phyloP scores from a whole-genome alignment of 345 rosid species.

The Sonneratia caseolaris region DNA sequence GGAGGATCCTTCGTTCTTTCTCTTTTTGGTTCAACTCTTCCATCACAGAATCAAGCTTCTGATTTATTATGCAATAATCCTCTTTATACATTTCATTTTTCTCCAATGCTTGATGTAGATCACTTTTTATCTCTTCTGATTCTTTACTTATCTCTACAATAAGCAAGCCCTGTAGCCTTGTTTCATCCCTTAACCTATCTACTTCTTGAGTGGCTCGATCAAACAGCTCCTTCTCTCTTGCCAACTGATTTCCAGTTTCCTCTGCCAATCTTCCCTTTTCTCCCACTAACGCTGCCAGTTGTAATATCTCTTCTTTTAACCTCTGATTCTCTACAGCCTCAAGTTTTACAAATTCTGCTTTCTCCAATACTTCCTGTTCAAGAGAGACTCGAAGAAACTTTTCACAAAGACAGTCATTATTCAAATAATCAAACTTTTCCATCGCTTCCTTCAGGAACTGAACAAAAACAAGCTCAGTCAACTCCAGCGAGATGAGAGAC shows the following conservation, averaged over 20 bases:
- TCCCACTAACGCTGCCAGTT: conserved; percentile 19
- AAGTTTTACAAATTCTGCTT: conserved; percentile 30
- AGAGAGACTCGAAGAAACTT: conserved; percentile 17
- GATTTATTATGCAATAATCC: conserved; percentile 25
- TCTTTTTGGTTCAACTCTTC: conserved; percentile 23
- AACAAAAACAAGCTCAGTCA: conserved; percentile 27
- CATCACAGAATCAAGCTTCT: conserved; percentile 26
- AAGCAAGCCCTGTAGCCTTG: conserved; percentile 25
- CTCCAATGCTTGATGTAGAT: conserved; percentile 30
- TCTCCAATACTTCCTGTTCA: conserved; percentile 30
- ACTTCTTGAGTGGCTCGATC: conserved; percentile 33
- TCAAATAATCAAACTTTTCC: conserved; percentile 33
- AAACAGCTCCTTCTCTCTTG: conserved; percentile 30
- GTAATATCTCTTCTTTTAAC: conserved; percentile 28
- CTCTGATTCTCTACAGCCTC: conserved; percentile 43
- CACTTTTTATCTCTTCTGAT: conserved; percentile 16
- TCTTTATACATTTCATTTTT: conserved; percentile 22
- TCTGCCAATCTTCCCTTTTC: conserved; percentile 40
- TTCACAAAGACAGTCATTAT: conserved; percentile 25
- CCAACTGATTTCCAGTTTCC: conserved; percentile 31
- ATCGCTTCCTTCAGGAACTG: conserved; percentile 57
- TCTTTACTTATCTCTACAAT: conserved; percentile 30
- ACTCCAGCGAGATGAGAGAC: conserved; percentile 31
- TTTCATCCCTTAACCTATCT: conserved; percentile 20
- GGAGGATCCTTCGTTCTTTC: conserved; percentile 37